Evolutionary conservation across 306 rosid genomes (phyloP).

Genomic region (Sindora glabra): DNA sequence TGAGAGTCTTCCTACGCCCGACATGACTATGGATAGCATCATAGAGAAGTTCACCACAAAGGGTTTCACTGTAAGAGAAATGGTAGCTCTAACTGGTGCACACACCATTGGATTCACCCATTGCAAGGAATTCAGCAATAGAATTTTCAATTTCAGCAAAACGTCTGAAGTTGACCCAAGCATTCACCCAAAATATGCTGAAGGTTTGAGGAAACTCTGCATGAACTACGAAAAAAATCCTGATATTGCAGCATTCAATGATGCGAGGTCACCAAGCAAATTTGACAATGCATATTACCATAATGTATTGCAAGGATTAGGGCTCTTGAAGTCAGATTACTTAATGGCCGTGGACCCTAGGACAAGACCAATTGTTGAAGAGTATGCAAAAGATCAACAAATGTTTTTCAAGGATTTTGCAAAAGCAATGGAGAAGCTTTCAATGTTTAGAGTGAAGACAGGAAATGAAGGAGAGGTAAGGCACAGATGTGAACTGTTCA

Average conservation of each 20-base stretch:
- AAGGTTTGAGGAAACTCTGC: constrained; percentile 27
- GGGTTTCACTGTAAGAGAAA: constrained; percentile 18
- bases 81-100: constrained; percentile 43
- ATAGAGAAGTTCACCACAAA: constrained; percentile 20
- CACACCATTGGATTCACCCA: constrained; percentile 60
- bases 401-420: constrained; percentile 36
- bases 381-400: constrained; percentile 24
- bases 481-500: constrained; percentile 40
- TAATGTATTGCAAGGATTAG: constrained; percentile 33
- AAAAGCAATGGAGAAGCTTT: constrained; percentile 32
- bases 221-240: constrained; percentile 26
- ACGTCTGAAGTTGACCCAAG: constrained; percentile 28
- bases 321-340: constrained; percentile 26
- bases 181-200: constrained; percentile 23
- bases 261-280: constrained; percentile 41
- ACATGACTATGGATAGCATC: constrained; percentile 26
- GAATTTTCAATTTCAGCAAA: constrained; percentile 35
- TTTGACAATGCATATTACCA: constrained; percentile 38
- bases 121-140: constrained; percentile 35
- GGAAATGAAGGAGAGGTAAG: constrained; percentile 30
- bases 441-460: constrained; percentile 20
- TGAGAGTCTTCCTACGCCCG: background rate
- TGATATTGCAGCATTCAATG: constrained; percentile 41
- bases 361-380: constrained; percentile 40
- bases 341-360: constrained; percentile 22